Base-by-base conservation (phyloP, 352 stramenopile genomes). In the Globisporangium parvum region DNA sequence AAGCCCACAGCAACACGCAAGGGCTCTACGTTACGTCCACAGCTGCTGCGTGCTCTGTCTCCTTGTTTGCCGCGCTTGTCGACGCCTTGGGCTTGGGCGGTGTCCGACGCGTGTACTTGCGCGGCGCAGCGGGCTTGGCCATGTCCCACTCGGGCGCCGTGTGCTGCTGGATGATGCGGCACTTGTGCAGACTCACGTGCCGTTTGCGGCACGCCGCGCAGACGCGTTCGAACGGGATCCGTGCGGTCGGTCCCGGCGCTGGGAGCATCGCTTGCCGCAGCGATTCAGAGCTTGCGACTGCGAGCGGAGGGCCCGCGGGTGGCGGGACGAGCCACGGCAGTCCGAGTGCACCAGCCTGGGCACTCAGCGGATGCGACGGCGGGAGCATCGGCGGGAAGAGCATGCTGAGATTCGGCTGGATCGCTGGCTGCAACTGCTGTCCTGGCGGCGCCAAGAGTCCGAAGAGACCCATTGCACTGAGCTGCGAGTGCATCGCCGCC, bases 131-230 rank as follows among this genome's bases (percentile, higher is more conserved):
- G 31, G 31, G 31, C 31, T 37, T 37, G 10, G 31, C 31, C 31
- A 37, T 37, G 31, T 37, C 31, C 81, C 81, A 92, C 61, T 92
- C 81, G 6, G 81, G 77, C 20, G 71, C 70, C 41, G 70, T 88
- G 60, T 92, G 81, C 23, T 77, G 70, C 10, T 87, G 68, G 18
- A 74, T 71, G n/a, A 84, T 72, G 20, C 81, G 81, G 54, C 81
- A 92, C 42, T 77, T 65, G 21, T 83, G 71, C 33, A 88, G 55
- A 49, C 81, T 88, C 17, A 78, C 73, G 49, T 92, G 81, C 39
- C 75, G 60, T 35, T 86, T 84, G 12, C 76, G 73, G 53, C 81
- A 92, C 6, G 81, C 71, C 53, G 82, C 75, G 31, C 81, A 92
- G 66, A 88, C 80, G 45, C 75, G 69, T 55, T 84, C 84, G 52